These are phyloP conservation scores for Penicillium fuscoglaucum DNA, from an alignment of 2,329 filamentous ascomycete genomes.

Conservation along the genomic window DNA sequence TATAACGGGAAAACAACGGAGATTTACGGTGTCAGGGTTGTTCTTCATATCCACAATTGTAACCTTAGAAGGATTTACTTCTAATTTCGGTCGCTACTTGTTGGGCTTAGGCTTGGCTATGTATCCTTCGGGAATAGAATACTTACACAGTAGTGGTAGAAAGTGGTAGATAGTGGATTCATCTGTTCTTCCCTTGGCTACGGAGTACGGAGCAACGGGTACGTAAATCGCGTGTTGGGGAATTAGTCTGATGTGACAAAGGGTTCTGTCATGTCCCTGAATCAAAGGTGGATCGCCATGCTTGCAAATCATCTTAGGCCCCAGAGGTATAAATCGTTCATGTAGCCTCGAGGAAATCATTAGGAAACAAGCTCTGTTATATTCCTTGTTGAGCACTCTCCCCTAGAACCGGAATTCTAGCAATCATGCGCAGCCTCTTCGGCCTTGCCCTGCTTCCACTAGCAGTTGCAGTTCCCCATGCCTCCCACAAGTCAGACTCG, in stretches of 20 bases:
- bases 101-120: neutral
- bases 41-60: neutral
- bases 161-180: neutral
- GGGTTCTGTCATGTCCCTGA: neutral
- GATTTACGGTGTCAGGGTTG: neutral
- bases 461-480: constrained; percentile 15
- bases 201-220: neutral
- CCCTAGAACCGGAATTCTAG: neutral
- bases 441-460: constrained; percentile 19
- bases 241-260: neutral
- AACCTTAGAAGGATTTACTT: neutral
- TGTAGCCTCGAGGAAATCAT: neutral
- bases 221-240: neutral
- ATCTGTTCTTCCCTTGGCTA: no score
- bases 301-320: neutral
- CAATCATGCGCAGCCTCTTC: constrained; percentile 17
- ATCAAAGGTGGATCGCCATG: neutral
- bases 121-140: neutral
- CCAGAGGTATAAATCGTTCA: neutral
- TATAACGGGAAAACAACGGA: neutral
- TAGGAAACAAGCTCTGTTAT: neutral
- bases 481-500: constrained; percentile 1
- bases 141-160: neutral
- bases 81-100: neutral
- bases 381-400: neutral